Conservation (phyloP, 2,329 filamentous ascomycete genomes). For the Paracoccidioides brasiliensis region DNA sequence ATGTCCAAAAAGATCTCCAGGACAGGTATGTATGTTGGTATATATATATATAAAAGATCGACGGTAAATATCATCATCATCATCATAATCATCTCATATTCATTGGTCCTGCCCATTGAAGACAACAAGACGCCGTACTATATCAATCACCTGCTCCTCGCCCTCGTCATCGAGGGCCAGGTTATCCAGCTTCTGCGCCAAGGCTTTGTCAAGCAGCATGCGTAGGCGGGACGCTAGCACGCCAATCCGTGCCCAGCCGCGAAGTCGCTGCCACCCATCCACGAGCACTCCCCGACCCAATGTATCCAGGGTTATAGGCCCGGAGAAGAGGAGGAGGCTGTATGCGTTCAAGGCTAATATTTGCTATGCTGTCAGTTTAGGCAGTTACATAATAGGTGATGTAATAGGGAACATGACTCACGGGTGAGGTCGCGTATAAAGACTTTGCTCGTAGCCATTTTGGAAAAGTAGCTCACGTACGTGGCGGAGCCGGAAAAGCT, state of each 20-base stretch:
- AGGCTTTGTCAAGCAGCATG: conserved; percentile 72
- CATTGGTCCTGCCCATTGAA: conserved; percentile 67
- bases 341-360: conserved; percentile 65
- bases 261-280: conserved; percentile 75
- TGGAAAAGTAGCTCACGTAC: conserved; percentile 81
- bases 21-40: too few species aligned
- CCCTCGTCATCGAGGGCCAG: conserved; percentile 45
- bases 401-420: conserved; percentile 34
- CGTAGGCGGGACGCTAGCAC: conserved; percentile 74
- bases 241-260: conserved; percentile 90
- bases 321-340: conserved; percentile 75
- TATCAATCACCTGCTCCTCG: conserved; percentile 48
- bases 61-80: neutral
- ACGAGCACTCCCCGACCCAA: conserved; percentile 75
- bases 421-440: conserved; percentile 85
- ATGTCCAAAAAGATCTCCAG: too few species aligned
- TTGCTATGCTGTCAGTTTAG: conserved; percentile 2
- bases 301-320: conserved; percentile 73
- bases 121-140: conserved; percentile 72
- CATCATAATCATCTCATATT: neutral
- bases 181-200: conserved; percentile 69
- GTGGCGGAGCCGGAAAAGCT: conserved; percentile 59
- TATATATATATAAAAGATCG: too few species aligned
- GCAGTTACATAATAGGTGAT: neutral
- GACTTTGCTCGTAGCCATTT: conserved; percentile 83